A percentile compares a stretch with the other conserved stretches of the same genome.
Conservation (phyloP, 1,139 yeast species). For the Taphrina populina region DNA sequence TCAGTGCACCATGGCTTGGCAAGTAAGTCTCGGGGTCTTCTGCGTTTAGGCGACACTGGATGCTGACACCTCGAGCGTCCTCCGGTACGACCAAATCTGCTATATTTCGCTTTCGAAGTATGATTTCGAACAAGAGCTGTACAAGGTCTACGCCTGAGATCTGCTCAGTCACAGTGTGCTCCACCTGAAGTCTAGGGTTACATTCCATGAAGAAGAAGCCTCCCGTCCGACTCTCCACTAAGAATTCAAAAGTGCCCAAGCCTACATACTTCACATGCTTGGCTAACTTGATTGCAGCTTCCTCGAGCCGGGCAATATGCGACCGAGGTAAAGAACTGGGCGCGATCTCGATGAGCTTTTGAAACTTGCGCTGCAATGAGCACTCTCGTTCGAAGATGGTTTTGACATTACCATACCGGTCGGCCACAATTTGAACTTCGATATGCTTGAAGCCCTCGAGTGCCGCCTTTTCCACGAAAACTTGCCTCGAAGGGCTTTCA, state of each 20-base stretch:
- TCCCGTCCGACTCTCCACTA: slow-evolving; percentile 74
- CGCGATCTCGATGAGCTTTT: slow-evolving; percentile 92
- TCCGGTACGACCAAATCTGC: slow-evolving; percentile 87
- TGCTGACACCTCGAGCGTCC: slow-evolving; percentile 87
- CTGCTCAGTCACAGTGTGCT: slow-evolving; percentile 94
- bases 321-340: slow-evolving; percentile 68
- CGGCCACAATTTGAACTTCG: slow-evolving; percentile 94
- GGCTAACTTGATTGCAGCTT: slow-evolving; percentile 80
- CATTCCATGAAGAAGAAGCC: slow-evolving; percentile 94
- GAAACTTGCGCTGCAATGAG: slow-evolving; percentile 94
- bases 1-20: slow-evolving; percentile 98
- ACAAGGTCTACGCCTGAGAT: slow-evolving; percentile 92
- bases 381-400: slow-evolving; percentile 97
- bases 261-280: slow-evolving; percentile 77
- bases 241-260: slow-evolving; percentile 94
- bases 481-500: slow-evolving; percentile 80
- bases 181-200: slow-evolving; percentile 94
- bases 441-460: slow-evolving; percentile 94
- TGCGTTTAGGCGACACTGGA: slow-evolving; percentile 98
- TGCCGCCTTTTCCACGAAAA: slow-evolving; percentile 73
- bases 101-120: slow-evolving; percentile 48
- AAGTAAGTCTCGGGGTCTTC: slow-evolving; percentile 97
- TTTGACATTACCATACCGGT: slow-evolving; percentile 85
- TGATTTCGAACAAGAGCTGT: slow-evolving; percentile 76
- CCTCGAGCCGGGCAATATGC: slow-evolving; percentile 63